These are phyloP conservation scores for Panellus pusillus DNA, from an alignment of 768 basidiomycete genomes.

Conservation along the genomic window DNA sequence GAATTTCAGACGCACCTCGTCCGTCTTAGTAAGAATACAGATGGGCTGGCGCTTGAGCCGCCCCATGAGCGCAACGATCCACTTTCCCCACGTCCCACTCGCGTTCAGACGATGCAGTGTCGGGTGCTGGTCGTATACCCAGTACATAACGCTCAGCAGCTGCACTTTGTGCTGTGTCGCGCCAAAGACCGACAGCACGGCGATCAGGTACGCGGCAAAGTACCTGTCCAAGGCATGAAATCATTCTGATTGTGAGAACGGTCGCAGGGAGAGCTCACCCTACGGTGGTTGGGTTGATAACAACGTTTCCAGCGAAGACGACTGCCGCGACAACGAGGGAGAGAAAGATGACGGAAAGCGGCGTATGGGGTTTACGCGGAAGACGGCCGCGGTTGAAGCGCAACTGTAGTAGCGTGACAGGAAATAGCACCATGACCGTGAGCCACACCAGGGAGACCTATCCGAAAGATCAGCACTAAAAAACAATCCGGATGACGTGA, in stretches of 20 bases:
- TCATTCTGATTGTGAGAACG: neutral
- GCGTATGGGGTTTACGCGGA: constrained; percentile 40
- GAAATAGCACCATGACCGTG: constrained; percentile 63
- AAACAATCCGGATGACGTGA: neutral
- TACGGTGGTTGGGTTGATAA: constrained; percentile 53
- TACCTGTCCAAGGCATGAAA: constrained; percentile 38
- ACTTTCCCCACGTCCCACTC: constrained; percentile 43
- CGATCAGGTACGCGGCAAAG: constrained; percentile 61
- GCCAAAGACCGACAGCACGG: constrained; percentile 46
- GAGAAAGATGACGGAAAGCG: constrained; percentile 40
- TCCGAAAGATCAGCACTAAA: neutral
- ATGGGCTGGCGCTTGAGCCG: constrained; percentile 52
- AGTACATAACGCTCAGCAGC: constrained; percentile 54
- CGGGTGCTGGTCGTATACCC: constrained; percentile 64
- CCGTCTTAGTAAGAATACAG: constrained; percentile 57
- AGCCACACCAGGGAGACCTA: constrained; percentile 70
- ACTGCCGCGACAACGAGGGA: constrained; percentile 42
- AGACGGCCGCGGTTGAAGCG: constrained; percentile 67
- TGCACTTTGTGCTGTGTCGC: constrained; percentile 54
- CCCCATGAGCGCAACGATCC: constrained; percentile 45
- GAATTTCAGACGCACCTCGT: neutral
- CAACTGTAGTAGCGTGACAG: constrained; percentile 56
- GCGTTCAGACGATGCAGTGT: constrained; percentile 39
- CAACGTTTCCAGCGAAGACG: constrained; percentile 61
- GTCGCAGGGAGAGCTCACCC: constrained; percentile 38